Evolutionary conservation across 1,284 basidiomycete species (phyloP).

Genomic region (Mycosarcoma mackinlayi): DNA sequence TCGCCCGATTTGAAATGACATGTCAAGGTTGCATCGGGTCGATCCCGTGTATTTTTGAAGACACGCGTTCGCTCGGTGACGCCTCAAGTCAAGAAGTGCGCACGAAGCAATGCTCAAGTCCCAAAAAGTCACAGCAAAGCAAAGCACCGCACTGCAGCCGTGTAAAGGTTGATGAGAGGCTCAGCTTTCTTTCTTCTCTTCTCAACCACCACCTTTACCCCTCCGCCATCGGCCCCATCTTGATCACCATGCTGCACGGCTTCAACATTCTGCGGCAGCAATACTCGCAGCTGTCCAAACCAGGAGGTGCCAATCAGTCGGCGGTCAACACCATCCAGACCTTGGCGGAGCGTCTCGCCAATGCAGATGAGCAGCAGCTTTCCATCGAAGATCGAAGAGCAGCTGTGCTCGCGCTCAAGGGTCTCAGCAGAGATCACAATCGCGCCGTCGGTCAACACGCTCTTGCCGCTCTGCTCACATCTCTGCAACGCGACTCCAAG

Average conservation of each 20-base stretch:
- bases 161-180: too few species aligned
- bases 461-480: constrained; percentile 49
- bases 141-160: too few species aligned
- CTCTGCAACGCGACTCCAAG: constrained; percentile 48
- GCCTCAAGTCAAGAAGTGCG: not conserved
- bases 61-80: not conserved
- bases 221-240: not conserved
- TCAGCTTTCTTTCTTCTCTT: too few species aligned
- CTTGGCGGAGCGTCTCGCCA: constrained; percentile 82
- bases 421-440: constrained; percentile 88
- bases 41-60: too few species aligned
- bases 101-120: constrained; percentile 9
- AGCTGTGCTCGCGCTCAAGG: constrained; percentile 89
- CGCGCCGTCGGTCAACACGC: constrained; percentile 69
- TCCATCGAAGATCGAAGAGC: constrained; percentile 81
- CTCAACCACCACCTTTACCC: not conserved
- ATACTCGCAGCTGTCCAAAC: constrained; percentile 63
- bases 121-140: constrained; percentile 6
- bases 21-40: not conserved
- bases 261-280: constrained; percentile 65
- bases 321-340: constrained; percentile 84
- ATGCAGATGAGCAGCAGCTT: constrained; percentile 34
- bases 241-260: constrained; percentile 63
- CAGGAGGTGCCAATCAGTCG: constrained; percentile 73
- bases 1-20: not conserved